These are phyloP conservation scores for Kodamaea hsintzibuensis DNA, from an alignment of 805 yeast species.

Conservation along the genomic window DNA sequence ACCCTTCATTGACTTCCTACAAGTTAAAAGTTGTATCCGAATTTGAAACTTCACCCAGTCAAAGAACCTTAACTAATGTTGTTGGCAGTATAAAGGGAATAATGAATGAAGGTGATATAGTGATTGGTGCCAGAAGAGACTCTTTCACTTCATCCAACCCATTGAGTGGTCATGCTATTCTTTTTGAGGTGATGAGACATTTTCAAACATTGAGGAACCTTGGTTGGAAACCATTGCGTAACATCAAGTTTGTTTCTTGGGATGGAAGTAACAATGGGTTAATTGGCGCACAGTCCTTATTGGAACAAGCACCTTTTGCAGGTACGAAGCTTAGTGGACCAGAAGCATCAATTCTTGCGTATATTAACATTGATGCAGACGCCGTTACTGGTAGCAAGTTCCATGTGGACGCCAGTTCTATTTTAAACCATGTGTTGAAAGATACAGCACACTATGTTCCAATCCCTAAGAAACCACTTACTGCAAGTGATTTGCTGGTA, in stretches of 20 bases:
- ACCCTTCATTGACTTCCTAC: slow-evolving; percentile 24
- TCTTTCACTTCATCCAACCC: slow-evolving; percentile 38
- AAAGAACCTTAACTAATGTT: slow-evolving; percentile 28
- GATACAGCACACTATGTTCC: slow-evolving; percentile 23
- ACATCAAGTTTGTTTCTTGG: slow-evolving; percentile 42
- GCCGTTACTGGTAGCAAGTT: slow-evolving; percentile 39
- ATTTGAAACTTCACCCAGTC: background rate
- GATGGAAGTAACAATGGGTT: slow-evolving; percentile 39
- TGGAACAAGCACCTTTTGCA: slow-evolving; percentile 21
- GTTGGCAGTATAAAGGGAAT: slow-evolving; percentile 37
- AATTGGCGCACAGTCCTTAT: slow-evolving; percentile 28
- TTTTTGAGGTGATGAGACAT: slow-evolving; percentile 40
- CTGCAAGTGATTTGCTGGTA: slow-evolving; percentile 9
- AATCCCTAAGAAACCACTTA: slow-evolving; percentile 24
- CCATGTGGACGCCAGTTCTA: slow-evolving; percentile 34
- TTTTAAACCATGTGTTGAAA: slow-evolving; percentile 30
- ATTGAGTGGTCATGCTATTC: slow-evolving; percentile 38
- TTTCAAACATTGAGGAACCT: slow-evolving; percentile 28
- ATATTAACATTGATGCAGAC: slow-evolving; percentile 41
- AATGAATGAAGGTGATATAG: slow-evolving; percentile 38
- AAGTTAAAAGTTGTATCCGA: slow-evolving; percentile 15
- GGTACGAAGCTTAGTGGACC: slow-evolving; percentile 13
- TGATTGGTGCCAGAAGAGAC: slow-evolving; percentile 43
- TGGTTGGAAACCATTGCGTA: slow-evolving; percentile 47
- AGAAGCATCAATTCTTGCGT: slow-evolving; percentile 27